These are phyloP conservation scores for Solanum sparsipilum DNA, from an alignment of 257 asterid genomes.

Conservation along the genomic window DNA sequence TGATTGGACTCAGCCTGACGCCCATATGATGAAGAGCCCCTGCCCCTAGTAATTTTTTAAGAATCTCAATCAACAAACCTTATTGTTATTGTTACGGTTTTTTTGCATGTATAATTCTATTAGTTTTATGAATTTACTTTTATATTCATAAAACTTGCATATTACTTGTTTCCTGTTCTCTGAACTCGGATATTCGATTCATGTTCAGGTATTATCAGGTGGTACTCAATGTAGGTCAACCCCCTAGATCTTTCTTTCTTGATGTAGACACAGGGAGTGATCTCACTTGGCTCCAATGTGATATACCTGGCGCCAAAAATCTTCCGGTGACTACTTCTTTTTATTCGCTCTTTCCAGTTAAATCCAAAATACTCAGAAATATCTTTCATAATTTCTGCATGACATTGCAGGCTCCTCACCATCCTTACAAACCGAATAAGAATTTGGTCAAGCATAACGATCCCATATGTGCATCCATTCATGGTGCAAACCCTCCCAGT, in stretches of 20 bases:
- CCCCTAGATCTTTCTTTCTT: conserved; percentile 49
- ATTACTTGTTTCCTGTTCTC: background rate
- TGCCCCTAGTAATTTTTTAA: too few species aligned
- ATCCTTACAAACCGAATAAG: conserved; percentile 52
- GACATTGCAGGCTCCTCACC: conserved; percentile 68
- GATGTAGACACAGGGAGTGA: conserved; percentile 95
- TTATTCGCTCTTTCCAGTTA: background rate
- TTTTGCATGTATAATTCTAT: too few species aligned
- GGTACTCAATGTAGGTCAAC: conserved; percentile 47
- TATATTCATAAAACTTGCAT: background rate
- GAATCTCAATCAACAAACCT: background rate
- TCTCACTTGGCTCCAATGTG: conserved; percentile 94
- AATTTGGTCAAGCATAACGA: conserved; percentile 48
- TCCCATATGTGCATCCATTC: conserved; percentile 54
- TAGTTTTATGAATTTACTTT: too few species aligned
- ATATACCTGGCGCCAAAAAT: conserved; percentile 78
- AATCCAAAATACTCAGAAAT: background rate
- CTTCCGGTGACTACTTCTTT: conserved; percentile 30
- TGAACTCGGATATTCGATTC: background rate
- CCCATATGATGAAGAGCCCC: background rate
- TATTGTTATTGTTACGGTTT: too few species aligned
- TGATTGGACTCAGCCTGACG: too few species aligned
- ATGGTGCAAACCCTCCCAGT: conserved; percentile 19
- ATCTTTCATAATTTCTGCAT: background rate
- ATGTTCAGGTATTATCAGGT: conserved; percentile 56